These are phyloP conservation scores for Micractinium sp. DNA, from an alignment of 139 green algal genomes.

Conservation along the genomic window DNA sequence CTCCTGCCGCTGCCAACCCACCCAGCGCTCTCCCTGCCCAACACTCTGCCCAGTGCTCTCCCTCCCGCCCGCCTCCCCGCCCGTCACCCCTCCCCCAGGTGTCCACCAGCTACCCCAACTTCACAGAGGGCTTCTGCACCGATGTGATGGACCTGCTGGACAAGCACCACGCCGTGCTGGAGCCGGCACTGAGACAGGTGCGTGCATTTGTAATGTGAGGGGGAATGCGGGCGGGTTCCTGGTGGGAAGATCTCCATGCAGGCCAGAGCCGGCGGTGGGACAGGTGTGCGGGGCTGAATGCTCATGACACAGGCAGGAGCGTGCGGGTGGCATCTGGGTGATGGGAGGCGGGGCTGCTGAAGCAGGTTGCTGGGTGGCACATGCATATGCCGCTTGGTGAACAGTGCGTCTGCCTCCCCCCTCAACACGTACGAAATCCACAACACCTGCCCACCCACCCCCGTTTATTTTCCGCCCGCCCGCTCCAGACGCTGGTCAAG, in stretches of 20 bases:
- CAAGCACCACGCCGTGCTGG: constrained; percentile 74
- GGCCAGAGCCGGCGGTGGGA: too few species aligned
- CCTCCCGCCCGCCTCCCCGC: neutral
- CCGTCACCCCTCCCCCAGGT: constrained; percentile 57
- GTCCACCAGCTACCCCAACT: constrained; percentile 74
- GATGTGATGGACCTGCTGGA: constrained; percentile 91
- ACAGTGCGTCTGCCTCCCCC: too few species aligned
- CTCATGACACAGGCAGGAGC: too few species aligned
- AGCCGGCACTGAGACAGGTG: constrained; percentile 67
- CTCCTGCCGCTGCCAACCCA: neutral
- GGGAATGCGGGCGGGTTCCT: too few species aligned
- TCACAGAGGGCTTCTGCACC: constrained; percentile 67
- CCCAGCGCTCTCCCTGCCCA: too few species aligned
- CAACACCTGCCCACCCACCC: neutral
- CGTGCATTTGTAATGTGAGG: neutral
- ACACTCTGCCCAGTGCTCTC: neutral
- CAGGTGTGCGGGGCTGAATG: too few species aligned
- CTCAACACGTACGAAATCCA: neutral
- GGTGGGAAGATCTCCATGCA: too few species aligned
- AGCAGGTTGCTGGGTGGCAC: too few species aligned
- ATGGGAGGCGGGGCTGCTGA: too few species aligned
- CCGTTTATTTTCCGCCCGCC: neutral
- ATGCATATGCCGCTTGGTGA: too few species aligned
- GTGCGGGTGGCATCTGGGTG: too few species aligned
- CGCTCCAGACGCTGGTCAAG: constrained; percentile 68